Conservation (phyloP, 2,329 filamentous ascomycete species). For the Hansfordia pulvinata region DNA sequence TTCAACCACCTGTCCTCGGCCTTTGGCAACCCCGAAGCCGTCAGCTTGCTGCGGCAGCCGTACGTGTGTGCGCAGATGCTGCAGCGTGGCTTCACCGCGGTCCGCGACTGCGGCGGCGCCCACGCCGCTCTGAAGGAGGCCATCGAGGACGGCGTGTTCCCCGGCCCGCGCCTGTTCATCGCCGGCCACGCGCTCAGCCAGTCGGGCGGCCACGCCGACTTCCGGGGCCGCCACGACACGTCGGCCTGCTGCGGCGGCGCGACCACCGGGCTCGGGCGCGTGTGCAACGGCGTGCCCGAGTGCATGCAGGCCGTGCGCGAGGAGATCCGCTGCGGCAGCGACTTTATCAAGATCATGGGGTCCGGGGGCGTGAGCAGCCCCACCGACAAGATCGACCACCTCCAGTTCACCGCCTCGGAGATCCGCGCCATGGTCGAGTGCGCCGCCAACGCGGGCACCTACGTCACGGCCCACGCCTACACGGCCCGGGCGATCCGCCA, state of each 20-base stretch:
- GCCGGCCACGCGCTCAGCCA: conserved; percentile 34
- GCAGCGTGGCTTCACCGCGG: conserved; percentile 35
- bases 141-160: conserved; percentile 30
- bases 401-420: conserved; percentile 38
- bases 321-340: conserved; percentile 32
- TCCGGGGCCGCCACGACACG: conserved; percentile 24
- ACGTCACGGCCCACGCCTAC: conserved; percentile 40
- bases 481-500: conserved; percentile 34
- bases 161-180: conserved; percentile 36
- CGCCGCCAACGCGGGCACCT: conserved; percentile 30
- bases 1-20: conserved; percentile 7
- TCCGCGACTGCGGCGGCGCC: conserved; percentile 39
- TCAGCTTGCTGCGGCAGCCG: conserved; percentile 23
- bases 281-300: conserved; percentile 34
- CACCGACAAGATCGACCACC: conserved; percentile 32
- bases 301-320: conserved; percentile 35
- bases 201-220: conserved; percentile 38
- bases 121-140: conserved; percentile 32
- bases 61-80: conserved; percentile 32
- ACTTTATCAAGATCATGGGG: conserved; percentile 45
- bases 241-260: conserved; percentile 30
- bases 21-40: conserved; percentile 11
- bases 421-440: conserved; percentile 34
- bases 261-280: conserved; percentile 22
- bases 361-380: conserved; percentile 36